These are phyloP conservation scores for Raphanus raphanistrum DNA, from an alignment of 345 rosid genomes.

Conservation along the genomic window DNA sequence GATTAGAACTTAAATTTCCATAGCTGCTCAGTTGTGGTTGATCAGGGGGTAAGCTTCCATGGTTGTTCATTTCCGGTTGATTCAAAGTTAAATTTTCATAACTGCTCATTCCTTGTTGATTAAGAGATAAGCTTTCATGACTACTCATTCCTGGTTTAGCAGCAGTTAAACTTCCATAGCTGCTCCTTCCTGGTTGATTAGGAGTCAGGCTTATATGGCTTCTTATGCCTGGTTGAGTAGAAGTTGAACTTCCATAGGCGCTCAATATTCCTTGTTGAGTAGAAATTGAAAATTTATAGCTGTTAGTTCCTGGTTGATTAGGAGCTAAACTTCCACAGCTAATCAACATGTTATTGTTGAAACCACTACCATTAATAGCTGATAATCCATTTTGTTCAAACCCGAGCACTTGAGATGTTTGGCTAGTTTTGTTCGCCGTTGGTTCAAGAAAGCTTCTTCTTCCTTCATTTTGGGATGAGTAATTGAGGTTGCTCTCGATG, in stretches of 20 bases:
- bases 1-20: neutral
- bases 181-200: neutral
- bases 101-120: neutral
- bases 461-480: slow-evolving; percentile 25
- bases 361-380: neutral
- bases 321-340: slow-evolving; percentile 14
- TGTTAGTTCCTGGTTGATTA: slow-evolving; percentile 3
- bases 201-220: neutral
- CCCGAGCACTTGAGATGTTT: slow-evolving; percentile 30
- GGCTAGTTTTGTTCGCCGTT: slow-evolving; percentile 9
- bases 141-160: neutral
- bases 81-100: neutral
- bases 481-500: slow-evolving; percentile 4
- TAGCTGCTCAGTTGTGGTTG: neutral
- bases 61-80: neutral
- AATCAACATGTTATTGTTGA: slow-evolving; percentile 8
- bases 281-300: neutral
- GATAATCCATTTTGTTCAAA: slow-evolving; percentile 21
- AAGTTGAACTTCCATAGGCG: neutral
- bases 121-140: neutral
- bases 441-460: slow-evolving; percentile 14
- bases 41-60: neutral
- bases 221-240: neutral
- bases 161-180: neutral
- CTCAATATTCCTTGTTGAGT: neutral